These are phyloP conservation scores for Pilobolus umbonatus DNA, from an alignment of 192 early-diverging fungal genomes.

Conservation along the genomic window DNA sequence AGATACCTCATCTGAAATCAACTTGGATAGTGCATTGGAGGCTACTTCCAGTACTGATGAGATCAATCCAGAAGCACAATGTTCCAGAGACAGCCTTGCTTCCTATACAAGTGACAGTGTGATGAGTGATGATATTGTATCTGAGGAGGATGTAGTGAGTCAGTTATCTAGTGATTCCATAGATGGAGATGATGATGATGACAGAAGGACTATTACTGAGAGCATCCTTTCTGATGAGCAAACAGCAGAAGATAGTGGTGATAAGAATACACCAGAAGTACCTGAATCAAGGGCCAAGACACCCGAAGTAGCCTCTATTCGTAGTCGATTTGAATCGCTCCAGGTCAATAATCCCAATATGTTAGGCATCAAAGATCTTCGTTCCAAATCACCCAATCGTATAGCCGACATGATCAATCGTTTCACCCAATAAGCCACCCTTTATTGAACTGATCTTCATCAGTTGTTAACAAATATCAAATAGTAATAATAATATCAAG, in stretches of 20 bases:
- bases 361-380: slow-evolving; percentile 2
- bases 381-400: slow-evolving; percentile 15
- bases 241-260: background rate
- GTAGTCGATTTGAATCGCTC: slow-evolving; percentile 15
- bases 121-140: no score
- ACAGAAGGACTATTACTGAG: background rate
- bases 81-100: no score
- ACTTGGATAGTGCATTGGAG: no score
- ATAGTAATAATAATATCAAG: no score
- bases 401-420: slow-evolving; percentile 16
- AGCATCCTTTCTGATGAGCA: background rate
- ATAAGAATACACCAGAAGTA: background rate
- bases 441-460: no score
- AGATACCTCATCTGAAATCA: no score
- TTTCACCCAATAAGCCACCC: no score
- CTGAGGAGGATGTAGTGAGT: no score
- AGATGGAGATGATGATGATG: background rate
- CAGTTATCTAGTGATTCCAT: no score
- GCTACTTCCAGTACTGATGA: background rate
- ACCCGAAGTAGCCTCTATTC: slow-evolving; percentile 6
- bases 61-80: background rate
- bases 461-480: no score
- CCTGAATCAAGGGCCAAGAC: background rate
- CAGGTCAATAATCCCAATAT: background rate
- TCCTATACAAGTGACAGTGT: no score